These are phyloP conservation scores for Boechera stricta DNA, from an alignment of 345 rosid genomes.

Conservation along the genomic window DNA sequence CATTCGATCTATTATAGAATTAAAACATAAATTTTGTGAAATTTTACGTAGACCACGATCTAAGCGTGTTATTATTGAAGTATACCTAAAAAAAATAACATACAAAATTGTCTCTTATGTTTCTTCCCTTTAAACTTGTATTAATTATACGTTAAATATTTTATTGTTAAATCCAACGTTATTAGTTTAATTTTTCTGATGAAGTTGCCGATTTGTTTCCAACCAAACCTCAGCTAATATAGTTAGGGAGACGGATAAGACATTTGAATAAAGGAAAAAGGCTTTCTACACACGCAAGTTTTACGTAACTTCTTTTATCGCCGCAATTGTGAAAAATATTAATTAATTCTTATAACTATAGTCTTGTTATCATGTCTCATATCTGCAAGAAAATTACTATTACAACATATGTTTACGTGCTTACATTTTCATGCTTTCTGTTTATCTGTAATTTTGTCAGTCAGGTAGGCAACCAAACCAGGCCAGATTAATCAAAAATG, in stretches of 20 bases:
- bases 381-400: conserved; percentile 13
- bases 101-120: too few relatives aligned
- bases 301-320: neutral
- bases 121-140: neutral
- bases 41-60: too few relatives aligned
- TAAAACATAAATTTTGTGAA: too few relatives aligned
- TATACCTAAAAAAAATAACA: too few relatives aligned
- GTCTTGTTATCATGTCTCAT: neutral
- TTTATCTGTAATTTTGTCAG: conserved; percentile 10
- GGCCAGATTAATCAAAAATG: conserved; percentile 6
- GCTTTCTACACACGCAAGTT: conserved; percentile 39
- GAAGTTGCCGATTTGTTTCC: conserved; percentile 28
- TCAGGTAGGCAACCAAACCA: conserved; percentile 38
- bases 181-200: neutral
- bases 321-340: neutral
- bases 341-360: neutral
- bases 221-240: conserved; percentile 44
- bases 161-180: neutral
- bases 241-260: conserved; percentile 38
- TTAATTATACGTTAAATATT: neutral
- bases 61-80: too few relatives aligned
- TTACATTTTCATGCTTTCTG: conserved; percentile 1
- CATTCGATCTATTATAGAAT: too few relatives aligned
- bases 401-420: conserved; percentile 8
- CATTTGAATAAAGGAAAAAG: neutral